Evolutionary conservation across 2,329 filamentous ascomycete species (phyloP), one percentile per base, ranked within the genome.

Genomic region (Triangularia verruculosa): DNA sequence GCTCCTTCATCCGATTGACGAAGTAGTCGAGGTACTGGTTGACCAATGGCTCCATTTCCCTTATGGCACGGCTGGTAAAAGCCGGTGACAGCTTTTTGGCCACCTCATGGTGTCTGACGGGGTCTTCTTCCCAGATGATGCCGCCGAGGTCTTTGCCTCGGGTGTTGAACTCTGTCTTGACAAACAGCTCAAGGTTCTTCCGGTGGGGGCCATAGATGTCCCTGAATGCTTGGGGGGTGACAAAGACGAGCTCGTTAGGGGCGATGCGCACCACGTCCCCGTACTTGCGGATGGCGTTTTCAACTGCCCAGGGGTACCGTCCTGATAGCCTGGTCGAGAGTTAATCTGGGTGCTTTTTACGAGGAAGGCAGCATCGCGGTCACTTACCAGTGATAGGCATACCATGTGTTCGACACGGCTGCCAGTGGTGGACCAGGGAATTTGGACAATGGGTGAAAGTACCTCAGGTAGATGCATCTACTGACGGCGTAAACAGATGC

Each of bases 11-110:
- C 4, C n/a, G 61, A 9, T 60, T 1, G 9, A 68, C 30, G 20
- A 68, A 64, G 1, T 60, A 15, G 25, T 69, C 66, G 2, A 69
- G 17, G 22, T 66, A 57, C n/a, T 43, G 30, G 8, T 66, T 57
- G 0, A 68, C 20, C 1, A 59, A 15, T 0, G 51, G 17, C 22
- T 69, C 67, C 47, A 64, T 65, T 0, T 59, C 57, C 15, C 32
- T 62, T 12, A 66, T 28, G 12, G 62, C 60, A 13, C 57, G 39
- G 4, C 34, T 57, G 57, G 64, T 68, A 30, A 69, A 66, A 1
- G 67, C 64, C 2, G 63, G 65, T 7, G 63, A 47, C 5, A 67
- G 52, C 39, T 62, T 62, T 39, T 66, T 66, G 8, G 63, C 63
- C 3, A 66, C 32, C 3, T 56, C 63, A 12, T 64, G 65, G 22